A percentile compares a stretch with the other conserved stretches of the same genome.
phyloP scores from a whole-genome alignment of 2,329 filamentous ascomycete genomes.

The Xylariales sp. region DNA sequence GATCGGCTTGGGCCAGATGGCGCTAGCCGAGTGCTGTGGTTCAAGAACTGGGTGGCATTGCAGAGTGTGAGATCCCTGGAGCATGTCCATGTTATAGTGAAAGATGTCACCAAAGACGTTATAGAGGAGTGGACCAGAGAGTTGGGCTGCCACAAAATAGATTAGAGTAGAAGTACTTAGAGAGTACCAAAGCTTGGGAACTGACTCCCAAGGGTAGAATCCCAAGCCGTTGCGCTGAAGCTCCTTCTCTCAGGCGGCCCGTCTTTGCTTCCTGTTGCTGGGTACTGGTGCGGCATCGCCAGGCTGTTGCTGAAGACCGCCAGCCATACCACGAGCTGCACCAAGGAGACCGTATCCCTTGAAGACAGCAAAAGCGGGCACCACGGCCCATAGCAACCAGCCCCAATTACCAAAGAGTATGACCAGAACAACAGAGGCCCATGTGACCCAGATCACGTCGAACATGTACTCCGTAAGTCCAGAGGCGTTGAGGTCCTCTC shows the following conservation, averaged over 20 bases:
- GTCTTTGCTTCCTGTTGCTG: constrained; percentile 50
- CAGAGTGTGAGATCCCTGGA: constrained; percentile 86
- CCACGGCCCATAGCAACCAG: constrained; percentile 51
- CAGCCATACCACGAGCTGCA: constrained; percentile 48
- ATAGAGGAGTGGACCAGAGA: constrained; percentile 51
- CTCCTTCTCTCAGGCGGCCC: constrained; percentile 50
- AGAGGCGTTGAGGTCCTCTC: constrained; percentile 82
- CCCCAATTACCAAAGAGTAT: constrained; percentile 76
- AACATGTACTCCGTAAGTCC: constrained; percentile 98
- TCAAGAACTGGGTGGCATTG: constrained; percentile 87
- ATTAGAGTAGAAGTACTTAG: no score
- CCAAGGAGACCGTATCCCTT: constrained; percentile 51
- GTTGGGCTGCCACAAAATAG: constrained; percentile 30
- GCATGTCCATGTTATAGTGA: constrained; percentile 78
- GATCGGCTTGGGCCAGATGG: constrained; percentile 47
- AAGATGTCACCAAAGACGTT: constrained; percentile 45
- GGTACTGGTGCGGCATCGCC: constrained; percentile 29
- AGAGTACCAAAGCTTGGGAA: no score
- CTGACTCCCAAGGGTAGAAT: no score
- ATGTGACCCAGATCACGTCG: constrained; percentile 93
- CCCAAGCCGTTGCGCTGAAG: no score
- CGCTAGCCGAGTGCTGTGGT: constrained; percentile 67
- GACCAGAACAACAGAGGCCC: constrained; percentile 69
- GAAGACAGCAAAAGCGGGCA: constrained; percentile 53
- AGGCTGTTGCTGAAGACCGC: constrained; percentile 34